Percentiles rank a stretch among this genome's conserved stretches.
Conservation (phyloP, 768 basidiomycete species). For the Panellus pusillus region DNA sequence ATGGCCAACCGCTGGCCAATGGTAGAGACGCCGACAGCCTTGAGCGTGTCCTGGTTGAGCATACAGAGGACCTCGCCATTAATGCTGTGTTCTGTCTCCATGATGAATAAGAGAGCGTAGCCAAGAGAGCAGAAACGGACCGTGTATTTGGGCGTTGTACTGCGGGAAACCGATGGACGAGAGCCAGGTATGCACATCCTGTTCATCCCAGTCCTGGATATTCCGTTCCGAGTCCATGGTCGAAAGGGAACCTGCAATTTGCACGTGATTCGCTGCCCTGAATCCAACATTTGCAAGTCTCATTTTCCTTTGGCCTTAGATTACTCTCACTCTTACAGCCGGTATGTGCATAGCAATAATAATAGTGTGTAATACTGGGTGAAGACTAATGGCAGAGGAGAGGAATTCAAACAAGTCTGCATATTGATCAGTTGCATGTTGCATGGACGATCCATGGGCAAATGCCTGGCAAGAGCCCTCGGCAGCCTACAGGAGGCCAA, state of each 20-base stretch:
- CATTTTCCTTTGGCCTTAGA: no score
- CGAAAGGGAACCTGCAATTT: not conserved
- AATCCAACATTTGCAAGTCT: no score
- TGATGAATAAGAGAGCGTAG: slow-evolving; percentile 15
- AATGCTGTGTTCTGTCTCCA: slow-evolving; percentile 77
- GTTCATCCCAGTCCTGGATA: slow-evolving; percentile 70
- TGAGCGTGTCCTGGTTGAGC: slow-evolving; percentile 81
- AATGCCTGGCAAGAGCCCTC: slow-evolving; percentile 64
- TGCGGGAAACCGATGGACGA: slow-evolving; percentile 77
- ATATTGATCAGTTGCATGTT: no score
- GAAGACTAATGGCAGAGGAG: no score
- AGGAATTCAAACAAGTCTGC: no score
- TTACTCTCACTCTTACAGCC: no score
- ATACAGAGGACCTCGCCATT: slow-evolving; percentile 87
- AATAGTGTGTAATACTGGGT: no score
- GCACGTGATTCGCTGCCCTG: no score
- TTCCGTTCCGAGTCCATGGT: slow-evolving; percentile 22
- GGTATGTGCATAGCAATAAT: no score
- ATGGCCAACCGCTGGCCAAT: slow-evolving; percentile 91
- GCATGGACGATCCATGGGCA: slow-evolving; percentile 78
- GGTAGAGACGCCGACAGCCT: slow-evolving; percentile 83
- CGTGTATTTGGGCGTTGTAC: slow-evolving; percentile 81
- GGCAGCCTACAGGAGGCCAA: slow-evolving; percentile 24
- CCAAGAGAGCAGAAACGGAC: slow-evolving; percentile 40
- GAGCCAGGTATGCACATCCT: slow-evolving; percentile 80